A percentile compares a stretch with the other conserved stretches of the same genome.
Conservation (phyloP, 2,329 filamentous ascomycete genomes). For the Parastagonospora nodorum region DNA sequence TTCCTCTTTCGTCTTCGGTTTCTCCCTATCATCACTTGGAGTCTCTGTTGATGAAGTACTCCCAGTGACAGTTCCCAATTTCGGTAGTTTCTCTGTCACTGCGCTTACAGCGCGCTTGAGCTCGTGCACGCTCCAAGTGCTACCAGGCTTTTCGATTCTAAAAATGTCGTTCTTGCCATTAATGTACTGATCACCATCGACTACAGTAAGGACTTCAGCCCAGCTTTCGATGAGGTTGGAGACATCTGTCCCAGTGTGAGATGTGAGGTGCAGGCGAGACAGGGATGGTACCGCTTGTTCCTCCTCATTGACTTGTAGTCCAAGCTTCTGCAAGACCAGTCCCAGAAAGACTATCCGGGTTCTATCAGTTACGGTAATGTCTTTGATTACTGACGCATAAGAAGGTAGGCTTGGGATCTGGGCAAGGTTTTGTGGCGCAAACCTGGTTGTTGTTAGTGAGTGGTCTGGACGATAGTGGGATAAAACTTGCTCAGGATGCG, state of each 20-base stretch:
- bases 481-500: slow-evolving; percentile 81
- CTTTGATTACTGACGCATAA: slow-evolving; percentile 72
- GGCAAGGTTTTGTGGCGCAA: slow-evolving; percentile 78
- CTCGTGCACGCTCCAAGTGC: slow-evolving; percentile 42
- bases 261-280: slow-evolving; percentile 81
- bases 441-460: slow-evolving; percentile 59
- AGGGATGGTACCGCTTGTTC: slow-evolving; percentile 74
- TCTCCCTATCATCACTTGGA: slow-evolving; percentile 21
- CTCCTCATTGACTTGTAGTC: slow-evolving; percentile 75
- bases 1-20: slow-evolving; percentile 32
- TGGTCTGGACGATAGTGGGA: background rate
- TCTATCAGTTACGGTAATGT: slow-evolving; percentile 70
- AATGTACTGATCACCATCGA: slow-evolving; percentile 72
- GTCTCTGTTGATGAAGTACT: slow-evolving; percentile 1
- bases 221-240: slow-evolving; percentile 69
- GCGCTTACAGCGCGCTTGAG: slow-evolving; percentile 43
- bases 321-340: slow-evolving; percentile 78
- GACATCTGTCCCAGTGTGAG: slow-evolving; percentile 67
- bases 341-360: slow-evolving; percentile 76
- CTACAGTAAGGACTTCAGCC: slow-evolving; percentile 68
- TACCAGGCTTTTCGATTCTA: slow-evolving; percentile 70
- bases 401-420: slow-evolving; percentile 68
- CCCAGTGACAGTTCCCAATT: slow-evolving; percentile 31
- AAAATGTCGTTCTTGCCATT: slow-evolving; percentile 84
- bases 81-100: slow-evolving; percentile 34